Percentiles rank a stretch among this genome's conserved stretches.
phyloP scores from a whole-genome alignment of 495 filamentous ascomycete species.

The Hypoxylon rickii region DNA sequence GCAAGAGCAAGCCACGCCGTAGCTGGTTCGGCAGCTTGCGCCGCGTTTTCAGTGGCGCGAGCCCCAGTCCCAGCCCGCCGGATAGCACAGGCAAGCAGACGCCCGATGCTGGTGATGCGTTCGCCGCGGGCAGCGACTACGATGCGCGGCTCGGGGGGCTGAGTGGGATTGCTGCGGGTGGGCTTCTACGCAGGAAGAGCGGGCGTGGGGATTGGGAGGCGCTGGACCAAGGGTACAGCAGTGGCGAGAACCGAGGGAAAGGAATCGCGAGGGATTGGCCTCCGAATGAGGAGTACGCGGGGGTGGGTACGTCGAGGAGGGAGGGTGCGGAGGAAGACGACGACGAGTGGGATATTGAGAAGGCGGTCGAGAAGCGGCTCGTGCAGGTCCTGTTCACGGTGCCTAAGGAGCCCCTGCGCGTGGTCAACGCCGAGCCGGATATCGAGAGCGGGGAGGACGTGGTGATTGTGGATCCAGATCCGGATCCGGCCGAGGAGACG shows the following conservation, averaged over 20 bases:
- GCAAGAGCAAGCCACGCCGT: conserved; percentile 48
- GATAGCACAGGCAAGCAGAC: conserved; percentile 25
- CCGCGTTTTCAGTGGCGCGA: conserved; percentile 44
- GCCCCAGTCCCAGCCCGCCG: conserved; percentile 5
- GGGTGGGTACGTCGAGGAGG: background rate
- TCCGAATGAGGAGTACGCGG: conserved; percentile 9
- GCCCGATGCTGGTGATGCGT: conserved; percentile 26
- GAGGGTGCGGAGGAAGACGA: conserved; percentile 47
- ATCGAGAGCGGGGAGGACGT: conserved; percentile 47
- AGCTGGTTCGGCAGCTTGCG: conserved; percentile 56
- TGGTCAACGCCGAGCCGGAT: conserved; percentile 74
- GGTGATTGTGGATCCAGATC: conserved; percentile 36
- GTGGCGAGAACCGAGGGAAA: conserved; percentile 10
- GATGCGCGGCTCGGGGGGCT: conserved; percentile 36
- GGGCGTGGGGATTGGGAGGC: conserved; percentile 49
- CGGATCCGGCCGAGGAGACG: conserved; percentile 11
- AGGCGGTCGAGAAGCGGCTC: conserved; percentile 73
- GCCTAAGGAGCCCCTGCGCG: conserved; percentile 78
- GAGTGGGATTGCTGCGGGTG: conserved; percentile 38
- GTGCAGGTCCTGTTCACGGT: conserved; percentile 96
- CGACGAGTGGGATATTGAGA: conserved; percentile 90
- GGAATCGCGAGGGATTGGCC: background rate
- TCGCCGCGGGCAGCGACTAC: conserved; percentile 38
- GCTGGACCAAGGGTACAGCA: conserved; percentile 21
- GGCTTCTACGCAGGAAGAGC: conserved; percentile 46